Conservation (phyloP, 331 rosid genomes). For the Dryas integrifolia region DNA sequence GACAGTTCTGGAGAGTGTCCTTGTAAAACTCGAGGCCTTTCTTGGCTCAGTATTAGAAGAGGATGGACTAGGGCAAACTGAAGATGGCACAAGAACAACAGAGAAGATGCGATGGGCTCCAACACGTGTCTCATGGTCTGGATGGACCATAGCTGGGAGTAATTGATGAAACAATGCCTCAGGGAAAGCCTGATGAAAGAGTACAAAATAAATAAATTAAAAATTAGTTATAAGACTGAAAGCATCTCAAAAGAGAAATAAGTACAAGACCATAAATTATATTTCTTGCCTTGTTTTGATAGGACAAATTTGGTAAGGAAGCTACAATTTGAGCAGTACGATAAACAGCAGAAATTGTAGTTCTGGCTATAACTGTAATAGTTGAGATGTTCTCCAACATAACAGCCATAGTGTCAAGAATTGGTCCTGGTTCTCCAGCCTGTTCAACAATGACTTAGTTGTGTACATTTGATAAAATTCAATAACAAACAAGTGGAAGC, state of each 20-base stretch:
- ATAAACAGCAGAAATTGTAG: slow-evolving; percentile 64
- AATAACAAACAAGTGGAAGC: slow-evolving; percentile 13
- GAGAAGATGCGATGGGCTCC: slow-evolving; percentile 87
- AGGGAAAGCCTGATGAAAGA: slow-evolving; percentile 67
- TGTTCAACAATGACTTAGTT: slow-evolving; percentile 41
- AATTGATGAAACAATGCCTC: slow-evolving; percentile 94
- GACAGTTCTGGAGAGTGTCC: slow-evolving; percentile 79
- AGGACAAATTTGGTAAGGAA: slow-evolving; percentile 63
- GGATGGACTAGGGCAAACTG: slow-evolving; percentile 66
- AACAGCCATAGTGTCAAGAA: slow-evolving; percentile 71
- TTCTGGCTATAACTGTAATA: slow-evolving; percentile 58
- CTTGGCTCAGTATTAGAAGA: slow-evolving; percentile 39
- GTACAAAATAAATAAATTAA: slow-evolving; percentile 22
- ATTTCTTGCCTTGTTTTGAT: slow-evolving; percentile 78
- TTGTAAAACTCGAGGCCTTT: slow-evolving; percentile 51
- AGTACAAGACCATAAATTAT: slow-evolving; percentile 16
- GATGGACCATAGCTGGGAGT: slow-evolving; percentile 84
- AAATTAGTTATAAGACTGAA: slow-evolving; percentile 31
- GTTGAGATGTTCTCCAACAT: slow-evolving; percentile 70
- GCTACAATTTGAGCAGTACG: slow-evolving; percentile 85
- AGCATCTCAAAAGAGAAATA: slow-evolving; percentile 18
- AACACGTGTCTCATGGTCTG: slow-evolving; percentile 83
- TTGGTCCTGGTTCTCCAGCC: slow-evolving; percentile 83
- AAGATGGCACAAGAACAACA: slow-evolving; percentile 80
- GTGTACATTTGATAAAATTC: slow-evolving; percentile 11